These are phyloP conservation scores for Umbelopsis vinacea DNA, from an alignment of 192 early-diverging fungal species.

Conservation along the genomic window DNA sequence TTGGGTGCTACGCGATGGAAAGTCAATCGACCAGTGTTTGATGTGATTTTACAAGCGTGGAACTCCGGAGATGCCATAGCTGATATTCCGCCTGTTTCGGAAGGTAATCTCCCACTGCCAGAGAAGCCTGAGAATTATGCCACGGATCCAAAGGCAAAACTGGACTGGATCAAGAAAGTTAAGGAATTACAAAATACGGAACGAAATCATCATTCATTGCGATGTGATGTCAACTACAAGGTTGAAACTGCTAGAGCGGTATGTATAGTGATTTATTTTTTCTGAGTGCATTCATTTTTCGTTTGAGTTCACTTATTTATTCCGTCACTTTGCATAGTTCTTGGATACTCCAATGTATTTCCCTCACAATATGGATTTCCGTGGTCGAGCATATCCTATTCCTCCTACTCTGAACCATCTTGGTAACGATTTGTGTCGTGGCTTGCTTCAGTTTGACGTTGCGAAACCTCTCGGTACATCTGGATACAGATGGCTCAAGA, in stretches of 20 bases:
- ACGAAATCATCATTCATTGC: constrained; percentile 79
- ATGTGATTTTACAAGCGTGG: constrained; percentile 85
- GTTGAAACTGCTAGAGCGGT: constrained; percentile 92
- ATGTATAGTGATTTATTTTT: constrained; percentile 35
- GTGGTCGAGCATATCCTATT: constrained; percentile 97
- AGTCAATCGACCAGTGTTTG: constrained; percentile 83
- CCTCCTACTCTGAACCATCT: constrained; percentile 96
- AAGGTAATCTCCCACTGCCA: constrained; percentile 50
- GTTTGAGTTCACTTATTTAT: neutral
- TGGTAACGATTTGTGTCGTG: constrained; percentile 95
- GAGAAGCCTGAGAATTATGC: constrained; percentile 68
- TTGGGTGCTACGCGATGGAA: constrained; percentile 88
- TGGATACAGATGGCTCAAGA: constrained; percentile 92
- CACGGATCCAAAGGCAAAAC: constrained; percentile 57
- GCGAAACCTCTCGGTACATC: constrained; percentile 76
- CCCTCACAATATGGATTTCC: constrained; percentile 97
- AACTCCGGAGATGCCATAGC: constrained; percentile 77
- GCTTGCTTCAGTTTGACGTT: constrained; percentile 84
- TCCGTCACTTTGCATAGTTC: constrained; percentile 59
- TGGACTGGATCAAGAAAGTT: constrained; percentile 58
- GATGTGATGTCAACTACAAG: constrained; percentile 94
- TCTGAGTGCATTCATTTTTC: neutral
- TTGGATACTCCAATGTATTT: constrained; percentile 90
- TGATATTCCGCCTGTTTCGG: constrained; percentile 69
- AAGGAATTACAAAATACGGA: constrained; percentile 63